Percentiles rank a stretch among this genome's conserved stretches.
Evolutionary conservation across 2,329 filamentous ascomycete genomes (phyloP).

Genomic region (Passalora sequoiae): DNA sequence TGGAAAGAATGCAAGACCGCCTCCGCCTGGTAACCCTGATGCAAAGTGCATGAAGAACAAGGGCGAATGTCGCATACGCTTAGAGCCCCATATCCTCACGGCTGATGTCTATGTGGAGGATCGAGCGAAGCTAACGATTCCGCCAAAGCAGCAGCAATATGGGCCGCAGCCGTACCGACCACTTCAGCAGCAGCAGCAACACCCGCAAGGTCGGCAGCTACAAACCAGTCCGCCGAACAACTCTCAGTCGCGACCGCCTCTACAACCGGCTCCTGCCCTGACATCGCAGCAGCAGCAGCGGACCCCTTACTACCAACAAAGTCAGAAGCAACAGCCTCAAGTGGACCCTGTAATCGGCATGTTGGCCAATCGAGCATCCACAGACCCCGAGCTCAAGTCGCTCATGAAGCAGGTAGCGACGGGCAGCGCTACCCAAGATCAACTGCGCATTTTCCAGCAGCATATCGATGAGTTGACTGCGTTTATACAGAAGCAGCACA

Average conservation of each 20-base stretch:
- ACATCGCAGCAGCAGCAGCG: slow-evolving; percentile 10
- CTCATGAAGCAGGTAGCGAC: slow-evolving; percentile 80
- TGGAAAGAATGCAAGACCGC: slow-evolving; percentile 56
- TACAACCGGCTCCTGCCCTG: slow-evolving; percentile 12
- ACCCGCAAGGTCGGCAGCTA: slow-evolving; percentile 13
- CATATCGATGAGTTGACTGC: slow-evolving; percentile 74
- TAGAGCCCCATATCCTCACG: slow-evolving; percentile 76
- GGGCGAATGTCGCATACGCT: slow-evolving; percentile 66
- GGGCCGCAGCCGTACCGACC: slow-evolving; percentile 18
- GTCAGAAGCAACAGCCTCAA: slow-evolving; percentile 28
- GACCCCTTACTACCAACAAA: slow-evolving; percentile 7
- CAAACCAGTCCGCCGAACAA: slow-evolving; percentile 17
- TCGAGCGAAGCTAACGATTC: slow-evolving; percentile 49
- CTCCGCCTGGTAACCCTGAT: slow-evolving; percentile 40
- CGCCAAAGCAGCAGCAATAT: slow-evolving; percentile 22
- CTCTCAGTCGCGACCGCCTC: slow-evolving; percentile 11
- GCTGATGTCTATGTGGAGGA: slow-evolving; percentile 69
- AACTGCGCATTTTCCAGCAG: slow-evolving; percentile 69
- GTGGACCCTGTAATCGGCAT: slow-evolving; percentile 76
- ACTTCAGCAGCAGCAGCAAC: slow-evolving; percentile 19
- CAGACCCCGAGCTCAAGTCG: slow-evolving; percentile 65
- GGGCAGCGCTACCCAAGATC: slow-evolving; percentile 64
- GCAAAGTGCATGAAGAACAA: slow-evolving; percentile 47
- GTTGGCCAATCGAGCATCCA: slow-evolving; percentile 68
- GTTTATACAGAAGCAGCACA: slow-evolving; percentile 42